phyloP scores from a whole-genome alignment of 305 asterid species.

The Coffea humblotiana region DNA sequence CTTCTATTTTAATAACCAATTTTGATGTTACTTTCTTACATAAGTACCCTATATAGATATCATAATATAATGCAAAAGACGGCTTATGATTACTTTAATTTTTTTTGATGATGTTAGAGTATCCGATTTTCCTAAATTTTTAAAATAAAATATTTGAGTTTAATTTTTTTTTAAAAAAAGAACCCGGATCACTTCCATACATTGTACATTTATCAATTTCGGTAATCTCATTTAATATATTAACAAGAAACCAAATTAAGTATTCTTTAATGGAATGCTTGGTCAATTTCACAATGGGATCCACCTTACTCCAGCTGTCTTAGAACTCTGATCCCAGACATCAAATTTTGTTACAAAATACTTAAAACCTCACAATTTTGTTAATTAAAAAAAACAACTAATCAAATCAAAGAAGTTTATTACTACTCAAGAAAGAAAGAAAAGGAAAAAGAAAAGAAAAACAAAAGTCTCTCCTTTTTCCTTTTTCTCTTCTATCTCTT shows the following conservation, averaged over 20 bases:
- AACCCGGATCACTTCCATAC: not conserved
- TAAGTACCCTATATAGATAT: no score
- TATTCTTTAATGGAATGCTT: conserved; percentile 5
- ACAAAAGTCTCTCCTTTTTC: conserved; percentile 12
- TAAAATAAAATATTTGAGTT: not conserved
- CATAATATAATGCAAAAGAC: not conserved
- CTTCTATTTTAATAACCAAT: not conserved
- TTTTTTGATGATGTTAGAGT: not conserved
- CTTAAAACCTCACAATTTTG: not conserved
- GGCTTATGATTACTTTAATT: not conserved
- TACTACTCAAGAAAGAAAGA: not conserved
- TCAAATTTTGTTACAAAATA: not conserved
- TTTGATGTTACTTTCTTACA: no score
- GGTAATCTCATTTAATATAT: conserved; percentile 8
- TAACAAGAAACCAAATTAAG: not conserved
- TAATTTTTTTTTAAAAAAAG: not conserved
- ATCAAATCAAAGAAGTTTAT: not conserved
- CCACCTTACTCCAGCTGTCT: conserved; percentile 4
- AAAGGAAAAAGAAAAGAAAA: not conserved
- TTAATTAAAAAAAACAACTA: not conserved
- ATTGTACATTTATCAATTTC: conserved; percentile 1
- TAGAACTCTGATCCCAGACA: conserved; percentile 16
- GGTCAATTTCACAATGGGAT: conserved; percentile 2
- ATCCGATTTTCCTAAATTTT: not conserved
- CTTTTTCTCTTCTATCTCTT: conserved; percentile 22